Base-by-base conservation (phyloP, 2,329 filamentous ascomycete species). In the Colletotrichum horii region DNA sequence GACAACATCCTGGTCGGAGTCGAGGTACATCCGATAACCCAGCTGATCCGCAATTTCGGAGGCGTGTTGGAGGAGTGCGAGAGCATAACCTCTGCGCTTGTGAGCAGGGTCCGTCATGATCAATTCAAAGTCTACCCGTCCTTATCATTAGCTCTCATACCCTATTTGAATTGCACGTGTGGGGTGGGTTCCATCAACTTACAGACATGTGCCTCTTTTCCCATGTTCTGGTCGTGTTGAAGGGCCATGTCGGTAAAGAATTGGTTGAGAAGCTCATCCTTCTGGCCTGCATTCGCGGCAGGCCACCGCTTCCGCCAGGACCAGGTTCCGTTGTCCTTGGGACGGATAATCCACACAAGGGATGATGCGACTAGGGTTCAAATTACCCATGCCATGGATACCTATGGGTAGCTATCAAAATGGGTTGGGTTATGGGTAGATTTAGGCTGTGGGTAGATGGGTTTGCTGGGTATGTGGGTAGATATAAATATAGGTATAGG, bases 181-280 rank as follows among this genome's bases (percentile, higher is more conserved):
- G 22, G 28, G 4, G 6, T 26, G 19, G n/a, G 16, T 14, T 15
- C 30, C 14, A 26, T 11, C n/a, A n/a, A 76, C 78, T 11, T 74
- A 79, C 78, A 79, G 9, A 78, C 58, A 22, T 79, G 78, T 14
- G 77, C 68, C 4, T 52, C 16, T 16, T 75, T 56, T 24, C 71
- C 71, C 78, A 77, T 77, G 36, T 69, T 70, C 12, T 38, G 22
- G 8, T 77, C 67, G 30, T 79, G 78, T 66, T 78, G 78, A 15
- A 67, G 48, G 6, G 55, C 74, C 77, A 79, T 79, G 55, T 61
- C 74, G 22, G 36, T 56, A 38, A 76, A 79, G 58, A 79, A 78
- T 14, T 69, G 64, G 3, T 77, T 70, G n/a, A 79, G 52, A 6
- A 60, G 72, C n/a, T 70, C 67, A 14, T 66, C 70, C 3, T 74